phyloP scores from a whole-genome alignment of 108 stramenopile genomes.

The Cafeteria roenbergensis region DNA sequence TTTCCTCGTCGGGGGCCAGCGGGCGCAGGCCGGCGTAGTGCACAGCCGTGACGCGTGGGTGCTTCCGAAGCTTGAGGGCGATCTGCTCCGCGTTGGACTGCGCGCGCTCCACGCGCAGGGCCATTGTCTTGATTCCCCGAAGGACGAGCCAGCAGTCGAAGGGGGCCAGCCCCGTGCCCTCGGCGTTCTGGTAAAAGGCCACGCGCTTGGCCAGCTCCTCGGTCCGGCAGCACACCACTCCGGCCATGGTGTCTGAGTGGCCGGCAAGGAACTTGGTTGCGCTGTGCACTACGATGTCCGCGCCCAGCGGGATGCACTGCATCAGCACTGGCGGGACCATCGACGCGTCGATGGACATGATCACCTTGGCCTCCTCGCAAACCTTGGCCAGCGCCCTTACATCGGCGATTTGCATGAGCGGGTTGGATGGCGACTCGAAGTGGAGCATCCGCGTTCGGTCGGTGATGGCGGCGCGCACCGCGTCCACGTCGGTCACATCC shows the following conservation, averaged over 20 bases:
- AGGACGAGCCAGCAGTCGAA: constrained; percentile 29
- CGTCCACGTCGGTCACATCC: constrained; percentile 6
- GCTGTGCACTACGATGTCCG: constrained; percentile 26
- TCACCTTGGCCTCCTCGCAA: neutral
- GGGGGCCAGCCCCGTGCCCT: constrained; percentile 20
- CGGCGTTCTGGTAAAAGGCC: constrained; percentile 20
- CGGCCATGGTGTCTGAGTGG: constrained; percentile 27
- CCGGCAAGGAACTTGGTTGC: constrained; percentile 27
- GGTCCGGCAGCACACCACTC: constrained; percentile 5
- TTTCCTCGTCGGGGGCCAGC: neutral
- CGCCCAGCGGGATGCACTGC: constrained; percentile 20
- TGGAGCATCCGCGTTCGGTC: neutral
- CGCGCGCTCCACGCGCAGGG: constrained; percentile 16
- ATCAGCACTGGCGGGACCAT: constrained; percentile 21
- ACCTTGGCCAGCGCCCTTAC: constrained; percentile 15
- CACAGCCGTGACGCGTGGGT: constrained; percentile 9
- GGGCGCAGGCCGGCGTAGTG: constrained; percentile 12
- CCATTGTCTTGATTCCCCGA: constrained; percentile 27
- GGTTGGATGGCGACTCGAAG: constrained; percentile 28
- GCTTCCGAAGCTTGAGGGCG: constrained; percentile 12
- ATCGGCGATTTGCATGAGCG: constrained; percentile 19
- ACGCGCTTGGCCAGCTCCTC: constrained; percentile 16
- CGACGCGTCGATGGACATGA: constrained; percentile 25
- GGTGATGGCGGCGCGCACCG: constrained; percentile 7
- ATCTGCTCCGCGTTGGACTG: constrained; percentile 18